phyloP scores from a whole-genome alignment of 495 filamentous ascomycete species.

The Tuber indicum region DNA sequence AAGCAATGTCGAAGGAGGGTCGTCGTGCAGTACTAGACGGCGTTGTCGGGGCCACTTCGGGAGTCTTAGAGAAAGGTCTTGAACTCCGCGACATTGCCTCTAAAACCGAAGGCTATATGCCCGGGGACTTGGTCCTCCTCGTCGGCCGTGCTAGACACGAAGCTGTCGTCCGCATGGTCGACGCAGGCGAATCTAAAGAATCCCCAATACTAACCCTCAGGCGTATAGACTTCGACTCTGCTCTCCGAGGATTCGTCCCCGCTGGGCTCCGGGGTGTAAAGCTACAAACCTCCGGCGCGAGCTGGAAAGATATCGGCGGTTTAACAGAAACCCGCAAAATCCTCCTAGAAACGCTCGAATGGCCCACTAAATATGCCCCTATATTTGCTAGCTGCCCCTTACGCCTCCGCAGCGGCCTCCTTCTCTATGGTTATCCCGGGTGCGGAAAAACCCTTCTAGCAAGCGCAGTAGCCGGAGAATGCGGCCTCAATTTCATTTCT shows the following conservation, averaged over 20 bases:
- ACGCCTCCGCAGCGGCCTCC: slow-evolving; percentile 79
- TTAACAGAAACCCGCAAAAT: slow-evolving; percentile 75
- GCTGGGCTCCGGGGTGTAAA: slow-evolving; percentile 91
- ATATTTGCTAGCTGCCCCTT: slow-evolving; percentile 95
- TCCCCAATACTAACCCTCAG: slow-evolving; percentile 53
- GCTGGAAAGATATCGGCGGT: slow-evolving; percentile 85
- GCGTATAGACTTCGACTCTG: slow-evolving; percentile 68
- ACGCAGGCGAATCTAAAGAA: slow-evolving; percentile 25
- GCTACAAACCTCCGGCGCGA: slow-evolving; percentile 65
- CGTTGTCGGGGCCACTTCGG: slow-evolving; percentile 45
- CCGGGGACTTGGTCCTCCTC: slow-evolving; percentile 80
- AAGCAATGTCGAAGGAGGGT: slow-evolving; percentile 88
- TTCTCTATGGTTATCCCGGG: slow-evolving; percentile 91
- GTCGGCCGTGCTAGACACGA: slow-evolving; percentile 84
- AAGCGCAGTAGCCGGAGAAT: slow-evolving; percentile 89
- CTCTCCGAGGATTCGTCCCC: slow-evolving; percentile 86
- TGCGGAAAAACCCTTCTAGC: slow-evolving; percentile 95
- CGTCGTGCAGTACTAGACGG: slow-evolving; percentile 73
- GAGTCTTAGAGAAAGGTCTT: slow-evolving; percentile 54
- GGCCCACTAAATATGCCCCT: slow-evolving; percentile 94
- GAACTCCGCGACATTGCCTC: slow-evolving; percentile 90
- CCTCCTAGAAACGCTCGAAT: slow-evolving; percentile 88
- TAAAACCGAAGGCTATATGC: slow-evolving; percentile 95
- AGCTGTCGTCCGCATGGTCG: slow-evolving; percentile 71
- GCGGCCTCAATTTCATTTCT: slow-evolving; percentile 93